phyloP scores from a whole-genome alignment of 2,329 filamentous ascomycete species.

The Diaporthe velutina region DNA sequence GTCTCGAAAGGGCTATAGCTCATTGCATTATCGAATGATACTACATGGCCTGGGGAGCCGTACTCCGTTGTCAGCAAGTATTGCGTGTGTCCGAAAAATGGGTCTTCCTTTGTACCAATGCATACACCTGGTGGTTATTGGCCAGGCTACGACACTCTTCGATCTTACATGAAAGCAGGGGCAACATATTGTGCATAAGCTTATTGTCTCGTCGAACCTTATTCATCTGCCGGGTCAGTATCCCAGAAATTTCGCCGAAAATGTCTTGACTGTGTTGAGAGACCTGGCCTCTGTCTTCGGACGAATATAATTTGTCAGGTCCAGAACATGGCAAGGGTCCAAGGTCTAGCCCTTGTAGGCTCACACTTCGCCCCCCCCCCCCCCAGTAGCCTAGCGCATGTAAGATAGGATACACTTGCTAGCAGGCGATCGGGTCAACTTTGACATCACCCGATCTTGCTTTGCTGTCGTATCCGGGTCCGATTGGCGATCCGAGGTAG shows the following conservation, averaged over 20 bases:
- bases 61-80: not conserved
- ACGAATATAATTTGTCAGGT: not conserved
- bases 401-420: not conserved
- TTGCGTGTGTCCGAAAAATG: not conserved
- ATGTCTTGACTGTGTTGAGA: too few relatives aligned
- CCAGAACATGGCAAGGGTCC: not conserved
- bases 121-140: not conserved
- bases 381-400: not conserved
- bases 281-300: not conserved
- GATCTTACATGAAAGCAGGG: not conserved
- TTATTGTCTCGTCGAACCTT: not conserved
- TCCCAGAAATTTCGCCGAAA: not conserved
- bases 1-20: not conserved
- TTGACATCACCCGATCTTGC: not conserved
- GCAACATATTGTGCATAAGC: not conserved
- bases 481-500: constrained; percentile 17
- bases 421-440: not conserved
- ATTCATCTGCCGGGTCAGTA: not conserved
- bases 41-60: not conserved
- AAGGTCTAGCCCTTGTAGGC: not conserved
- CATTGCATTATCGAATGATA: not conserved
- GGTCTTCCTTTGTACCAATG: not conserved
- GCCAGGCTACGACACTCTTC: not conserved
- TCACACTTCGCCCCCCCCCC: not conserved
- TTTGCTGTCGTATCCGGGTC: not conserved